Conservation (phyloP, 768 basidiomycete species). For the Phanerochaete carnosa region DNA sequence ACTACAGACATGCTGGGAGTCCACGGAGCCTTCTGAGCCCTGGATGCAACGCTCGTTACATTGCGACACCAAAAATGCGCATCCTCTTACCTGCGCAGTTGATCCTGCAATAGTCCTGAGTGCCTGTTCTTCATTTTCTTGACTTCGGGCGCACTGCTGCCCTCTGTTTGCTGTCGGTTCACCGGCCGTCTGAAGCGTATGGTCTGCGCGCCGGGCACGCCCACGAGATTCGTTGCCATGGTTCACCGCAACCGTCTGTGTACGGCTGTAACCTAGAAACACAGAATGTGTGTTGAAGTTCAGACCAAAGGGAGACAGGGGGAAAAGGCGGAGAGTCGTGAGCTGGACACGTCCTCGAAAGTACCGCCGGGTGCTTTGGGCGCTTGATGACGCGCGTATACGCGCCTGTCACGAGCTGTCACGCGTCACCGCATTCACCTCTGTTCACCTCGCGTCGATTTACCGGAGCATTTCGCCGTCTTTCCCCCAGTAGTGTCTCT, state of each 20-base stretch:
- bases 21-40: slow-evolving; percentile 77
- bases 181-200: slow-evolving; percentile 31
- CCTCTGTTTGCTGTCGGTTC: slow-evolving; percentile 13
- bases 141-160: slow-evolving; percentile 12
- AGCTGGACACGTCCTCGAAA: not conserved
- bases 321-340: not conserved
- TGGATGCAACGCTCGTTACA: slow-evolving; percentile 25
- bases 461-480: not conserved
- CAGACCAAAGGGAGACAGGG: not conserved
- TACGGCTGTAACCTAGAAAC: not conserved
- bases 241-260: not conserved
- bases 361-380: not conserved
- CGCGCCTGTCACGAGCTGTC: slow-evolving; percentile 3
- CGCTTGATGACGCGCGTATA: slow-evolving; percentile 3
- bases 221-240: not conserved
- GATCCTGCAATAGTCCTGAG: slow-evolving; percentile 74
- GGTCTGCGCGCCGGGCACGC: slow-evolving; percentile 20
- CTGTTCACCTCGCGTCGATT: not conserved
- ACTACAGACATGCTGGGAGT: slow-evolving; percentile 82
- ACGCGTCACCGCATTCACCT: not conserved
- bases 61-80: not conserved
- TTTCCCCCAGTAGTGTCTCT: not conserved
- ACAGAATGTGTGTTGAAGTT: not conserved
- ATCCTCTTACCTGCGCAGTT: slow-evolving; percentile 60
- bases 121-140: slow-evolving; percentile 38